Evolutionary conservation across 2,329 filamentous ascomycete genomes (phyloP).

Genomic region (Zymoseptoria pseudotritici): DNA sequence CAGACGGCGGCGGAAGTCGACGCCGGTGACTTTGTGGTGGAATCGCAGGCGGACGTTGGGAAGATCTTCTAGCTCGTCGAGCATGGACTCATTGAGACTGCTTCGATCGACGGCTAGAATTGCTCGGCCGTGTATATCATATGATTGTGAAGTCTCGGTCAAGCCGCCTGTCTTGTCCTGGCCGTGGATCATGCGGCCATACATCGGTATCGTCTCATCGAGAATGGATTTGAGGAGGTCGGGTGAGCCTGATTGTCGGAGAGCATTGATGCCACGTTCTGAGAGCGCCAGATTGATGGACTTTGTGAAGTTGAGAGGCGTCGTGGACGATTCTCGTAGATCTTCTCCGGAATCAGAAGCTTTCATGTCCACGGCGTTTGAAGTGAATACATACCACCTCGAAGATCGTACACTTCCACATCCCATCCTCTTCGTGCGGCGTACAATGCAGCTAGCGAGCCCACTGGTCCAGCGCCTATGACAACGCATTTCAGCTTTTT

Average conservation of each 20-base stretch:
- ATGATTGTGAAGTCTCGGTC: conserved; percentile 74
- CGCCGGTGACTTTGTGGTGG: conserved; percentile 85
- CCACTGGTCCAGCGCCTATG: conserved; percentile 88
- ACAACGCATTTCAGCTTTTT: conserved; percentile 47
- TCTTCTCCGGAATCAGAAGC: conserved; percentile 48
- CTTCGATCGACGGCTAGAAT: conserved; percentile 83
- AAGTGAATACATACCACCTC: conserved; percentile 59
- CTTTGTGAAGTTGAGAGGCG: conserved; percentile 88
- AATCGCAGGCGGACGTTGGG: conserved; percentile 90
- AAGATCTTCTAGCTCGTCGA: conserved; percentile 74
- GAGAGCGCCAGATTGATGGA: conserved; percentile 98
- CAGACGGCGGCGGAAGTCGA: conserved; percentile 68
- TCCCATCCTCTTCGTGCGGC: conserved; percentile 80
- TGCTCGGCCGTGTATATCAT: conserved; percentile 77
- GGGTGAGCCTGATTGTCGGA: conserved; percentile 61
- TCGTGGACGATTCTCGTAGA: conserved; percentile 72
- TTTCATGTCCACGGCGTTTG: background rate
- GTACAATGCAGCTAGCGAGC: conserved; percentile 84
- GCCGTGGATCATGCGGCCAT: conserved; percentile 93
- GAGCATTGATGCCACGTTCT: conserved; percentile 84
- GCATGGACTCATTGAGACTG: conserved; percentile 70
- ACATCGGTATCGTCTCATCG: conserved; percentile 78
- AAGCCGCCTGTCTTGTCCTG: conserved; percentile 55
- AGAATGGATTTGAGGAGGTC: conserved; percentile 68
- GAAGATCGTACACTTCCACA: conserved; percentile 89